Conservation (phyloP, 495 filamentous ascomycete species). For the Cercophora scortea region DNA sequence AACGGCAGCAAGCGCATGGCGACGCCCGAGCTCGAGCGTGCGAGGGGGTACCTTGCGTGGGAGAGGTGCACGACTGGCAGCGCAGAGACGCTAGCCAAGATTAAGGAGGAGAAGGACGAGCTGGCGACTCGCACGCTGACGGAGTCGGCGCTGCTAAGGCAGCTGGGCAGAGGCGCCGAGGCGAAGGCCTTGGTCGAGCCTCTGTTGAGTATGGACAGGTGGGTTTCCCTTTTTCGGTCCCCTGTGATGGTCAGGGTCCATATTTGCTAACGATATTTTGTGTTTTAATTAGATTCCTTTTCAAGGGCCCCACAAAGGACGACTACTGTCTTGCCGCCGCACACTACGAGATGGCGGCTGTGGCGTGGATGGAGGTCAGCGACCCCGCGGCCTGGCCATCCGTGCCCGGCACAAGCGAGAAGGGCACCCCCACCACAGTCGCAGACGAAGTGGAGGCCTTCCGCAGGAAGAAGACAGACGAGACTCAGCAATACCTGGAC, state of each 20-base stretch:
- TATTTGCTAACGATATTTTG: background rate
- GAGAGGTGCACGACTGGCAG: slow-evolving; percentile 43
- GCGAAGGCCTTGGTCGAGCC: slow-evolving; percentile 55
- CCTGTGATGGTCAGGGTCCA: background rate
- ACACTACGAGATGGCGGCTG: slow-evolving; percentile 82
- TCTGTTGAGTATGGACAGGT: slow-evolving; percentile 57
- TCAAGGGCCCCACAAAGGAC: slow-evolving; percentile 70
- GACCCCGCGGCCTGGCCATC: slow-evolving; percentile 18
- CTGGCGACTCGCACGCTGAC: slow-evolving; percentile 59
- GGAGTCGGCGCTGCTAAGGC: slow-evolving; percentile 58
- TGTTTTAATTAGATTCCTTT: slow-evolving; percentile 43
- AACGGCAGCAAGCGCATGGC: slow-evolving; percentile 74
- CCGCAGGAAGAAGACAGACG: slow-evolving; percentile 46
- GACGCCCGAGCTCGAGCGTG: slow-evolving; percentile 52
- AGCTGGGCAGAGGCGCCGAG: slow-evolving; percentile 50
- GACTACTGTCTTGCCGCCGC: slow-evolving; percentile 76
- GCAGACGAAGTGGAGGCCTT: slow-evolving; percentile 29
- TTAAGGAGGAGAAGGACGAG: slow-evolving; percentile 69
- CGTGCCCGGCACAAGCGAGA: background rate
- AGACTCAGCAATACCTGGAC: slow-evolving; percentile 66
- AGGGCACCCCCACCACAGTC: background rate
- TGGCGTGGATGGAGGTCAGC: slow-evolving; percentile 61
- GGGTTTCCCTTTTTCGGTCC: slow-evolving; percentile 5
- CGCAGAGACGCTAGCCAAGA: slow-evolving; percentile 45
- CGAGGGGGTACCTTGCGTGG: slow-evolving; percentile 59